These are phyloP conservation scores for Suhomyces ambrosiae DNA, from an alignment of 1,139 yeast species.

Conservation along the genomic window DNA sequence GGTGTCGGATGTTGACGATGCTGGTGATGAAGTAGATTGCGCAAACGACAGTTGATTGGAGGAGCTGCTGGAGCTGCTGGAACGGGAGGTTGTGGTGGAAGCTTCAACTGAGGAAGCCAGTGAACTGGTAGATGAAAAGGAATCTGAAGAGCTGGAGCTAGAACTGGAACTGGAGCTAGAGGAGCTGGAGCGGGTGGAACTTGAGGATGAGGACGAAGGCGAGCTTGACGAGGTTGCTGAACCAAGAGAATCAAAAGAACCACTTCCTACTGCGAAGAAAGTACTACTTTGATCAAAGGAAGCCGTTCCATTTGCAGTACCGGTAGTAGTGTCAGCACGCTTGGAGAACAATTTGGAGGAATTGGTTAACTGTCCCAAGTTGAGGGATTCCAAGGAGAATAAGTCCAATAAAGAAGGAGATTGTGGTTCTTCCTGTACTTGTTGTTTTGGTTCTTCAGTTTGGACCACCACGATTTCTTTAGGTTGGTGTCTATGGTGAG, in stretches of 20 bases:
- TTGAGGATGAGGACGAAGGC: neutral
- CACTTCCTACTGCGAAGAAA: neutral
- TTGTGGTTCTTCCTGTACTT: neutral
- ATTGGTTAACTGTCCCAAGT: neutral
- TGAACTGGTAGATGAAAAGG: constrained; percentile 2
- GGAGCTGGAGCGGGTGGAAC: constrained; percentile 1
- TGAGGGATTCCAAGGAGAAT: neutral
- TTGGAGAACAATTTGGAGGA: neutral
- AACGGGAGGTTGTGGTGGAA: constrained; percentile 14
- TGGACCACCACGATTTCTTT: no score
- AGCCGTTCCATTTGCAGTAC: neutral
- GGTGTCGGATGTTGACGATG: constrained; percentile 9
- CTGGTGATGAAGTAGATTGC: constrained; percentile 1
- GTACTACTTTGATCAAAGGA: neutral
- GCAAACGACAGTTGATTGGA: constrained; percentile 2
- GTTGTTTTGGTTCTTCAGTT: no score
- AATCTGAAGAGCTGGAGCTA: constrained; percentile 1
- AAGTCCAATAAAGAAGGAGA: neutral
- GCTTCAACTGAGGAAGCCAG: constrained; percentile 16
- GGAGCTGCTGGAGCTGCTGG: constrained; percentile 5
- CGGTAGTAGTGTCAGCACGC: neutral
- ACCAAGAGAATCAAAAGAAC: neutral
- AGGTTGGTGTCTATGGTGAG: constrained; percentile 1
- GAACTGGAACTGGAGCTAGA: constrained; percentile 6
- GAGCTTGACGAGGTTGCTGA: neutral